These are phyloP conservation scores for Paecilomyces variotii DNA, from an alignment of 2,329 filamentous ascomycete species.

Conservation along the genomic window DNA sequence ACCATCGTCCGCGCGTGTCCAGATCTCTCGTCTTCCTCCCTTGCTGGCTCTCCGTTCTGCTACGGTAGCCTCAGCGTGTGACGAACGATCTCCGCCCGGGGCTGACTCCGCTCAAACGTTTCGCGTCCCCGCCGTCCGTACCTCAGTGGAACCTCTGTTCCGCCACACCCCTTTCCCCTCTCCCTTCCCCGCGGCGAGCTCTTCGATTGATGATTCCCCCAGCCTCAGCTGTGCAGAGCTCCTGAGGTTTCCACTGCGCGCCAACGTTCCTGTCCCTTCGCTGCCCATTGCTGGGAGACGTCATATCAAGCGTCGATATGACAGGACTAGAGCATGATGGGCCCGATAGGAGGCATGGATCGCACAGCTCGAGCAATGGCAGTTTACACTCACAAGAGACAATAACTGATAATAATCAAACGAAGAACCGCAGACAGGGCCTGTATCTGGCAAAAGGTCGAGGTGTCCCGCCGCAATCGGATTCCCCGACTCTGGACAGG, in stretches of 20 bases:
- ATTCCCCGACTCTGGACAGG: background rate
- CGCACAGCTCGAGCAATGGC: constrained; percentile 31
- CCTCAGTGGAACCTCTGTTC: constrained; percentile 1
- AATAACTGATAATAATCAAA: constrained; percentile 20
- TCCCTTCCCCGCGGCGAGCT: background rate
- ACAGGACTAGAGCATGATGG: constrained; percentile 24
- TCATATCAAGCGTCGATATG: constrained; percentile 15
- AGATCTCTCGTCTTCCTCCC: constrained; percentile 4
- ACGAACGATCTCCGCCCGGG: background rate
- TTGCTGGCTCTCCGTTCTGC: constrained; percentile 2
- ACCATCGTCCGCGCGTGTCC: background rate
- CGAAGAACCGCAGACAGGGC: constrained; percentile 9
- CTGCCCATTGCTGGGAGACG: background rate
- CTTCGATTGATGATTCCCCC: background rate
- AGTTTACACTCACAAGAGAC: constrained; percentile 35
- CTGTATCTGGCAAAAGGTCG: constrained; percentile 17
- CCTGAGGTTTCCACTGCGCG: background rate
- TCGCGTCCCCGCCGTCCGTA: background rate
- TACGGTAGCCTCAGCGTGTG: background rate
- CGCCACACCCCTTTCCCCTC: constrained; percentile 1
- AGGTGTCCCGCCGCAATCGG: constrained; percentile 2
- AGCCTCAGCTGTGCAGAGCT: background rate
- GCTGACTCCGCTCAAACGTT: background rate
- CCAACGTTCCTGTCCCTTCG: background rate
- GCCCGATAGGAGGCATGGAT: constrained; percentile 29